Conservation (phyloP, 805 yeast genomes). For the Wickerhamomyces alni region DNA sequence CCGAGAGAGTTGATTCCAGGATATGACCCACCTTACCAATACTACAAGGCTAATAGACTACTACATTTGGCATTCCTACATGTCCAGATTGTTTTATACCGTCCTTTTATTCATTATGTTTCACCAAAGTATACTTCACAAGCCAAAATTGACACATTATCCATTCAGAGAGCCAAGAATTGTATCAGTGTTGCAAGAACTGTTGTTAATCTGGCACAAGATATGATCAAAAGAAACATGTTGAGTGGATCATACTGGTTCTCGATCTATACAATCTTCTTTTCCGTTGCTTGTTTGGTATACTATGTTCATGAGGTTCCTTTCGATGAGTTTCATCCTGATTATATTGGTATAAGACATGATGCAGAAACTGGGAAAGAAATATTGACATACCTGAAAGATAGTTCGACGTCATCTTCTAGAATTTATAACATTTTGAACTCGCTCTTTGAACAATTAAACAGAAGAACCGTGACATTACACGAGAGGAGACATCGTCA, state of each 20-base stretch:
- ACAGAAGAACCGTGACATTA: constrained; percentile 57
- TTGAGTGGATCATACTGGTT: constrained; percentile 89
- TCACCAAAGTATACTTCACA: constrained; percentile 43
- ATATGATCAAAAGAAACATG: constrained; percentile 66
- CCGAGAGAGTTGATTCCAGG: constrained; percentile 72
- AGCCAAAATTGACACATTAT: constrained; percentile 45
- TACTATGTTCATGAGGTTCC: constrained; percentile 64
- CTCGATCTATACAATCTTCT: constrained; percentile 81
- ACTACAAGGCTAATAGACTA: constrained; percentile 68
- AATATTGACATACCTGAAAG: constrained; percentile 65
- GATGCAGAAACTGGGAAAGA: constrained; percentile 82
- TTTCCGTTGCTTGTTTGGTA: constrained; percentile 80
- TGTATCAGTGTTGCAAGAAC: constrained; percentile 81
- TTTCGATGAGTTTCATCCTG: constrained; percentile 38
- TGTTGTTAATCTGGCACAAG: constrained; percentile 75
- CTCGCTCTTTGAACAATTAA: constrained; percentile 72
- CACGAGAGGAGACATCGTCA: constrained; percentile 23
- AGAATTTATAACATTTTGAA: constrained; percentile 77
- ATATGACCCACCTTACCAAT: constrained; percentile 54
- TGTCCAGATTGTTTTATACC: constrained; percentile 72
- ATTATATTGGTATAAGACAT: constrained; percentile 52
- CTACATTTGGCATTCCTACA: constrained; percentile 68
- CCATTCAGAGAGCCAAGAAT: constrained; percentile 69
- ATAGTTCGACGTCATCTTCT: constrained; percentile 69
- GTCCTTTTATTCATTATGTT: constrained; percentile 84